Conservation (phyloP, 2,329 filamentous ascomycete species). For the Aureobasidium sp. region DNA sequence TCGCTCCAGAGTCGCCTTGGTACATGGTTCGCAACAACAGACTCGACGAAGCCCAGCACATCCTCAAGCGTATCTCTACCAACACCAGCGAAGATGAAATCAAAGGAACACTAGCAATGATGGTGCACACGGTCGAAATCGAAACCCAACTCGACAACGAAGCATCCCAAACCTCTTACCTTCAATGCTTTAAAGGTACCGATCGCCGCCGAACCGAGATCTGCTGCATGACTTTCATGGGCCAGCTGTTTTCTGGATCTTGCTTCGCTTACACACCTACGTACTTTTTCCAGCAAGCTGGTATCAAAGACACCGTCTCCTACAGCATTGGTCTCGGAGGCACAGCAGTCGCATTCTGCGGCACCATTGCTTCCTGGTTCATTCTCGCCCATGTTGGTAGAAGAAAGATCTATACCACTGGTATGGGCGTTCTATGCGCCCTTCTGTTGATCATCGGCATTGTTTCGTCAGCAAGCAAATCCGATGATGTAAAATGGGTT, state of each 20-base stretch:
- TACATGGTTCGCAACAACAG: constrained; percentile 32
- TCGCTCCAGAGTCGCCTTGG: constrained; percentile 30
- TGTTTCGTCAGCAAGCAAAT: constrained; percentile 33
- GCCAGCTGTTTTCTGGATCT: constrained; percentile 37
- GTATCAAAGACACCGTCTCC: constrained; percentile 32
- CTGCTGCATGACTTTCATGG: constrained; percentile 37
- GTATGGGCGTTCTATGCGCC: background rate
- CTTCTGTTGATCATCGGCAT: constrained; percentile 28
- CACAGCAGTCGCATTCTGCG: constrained; percentile 35
- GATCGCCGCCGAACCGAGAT: constrained; percentile 40
- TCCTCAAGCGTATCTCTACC: constrained; percentile 30
- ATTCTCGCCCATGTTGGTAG: constrained; percentile 34
- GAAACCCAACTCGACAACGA: constrained; percentile 22
- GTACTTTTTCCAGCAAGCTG: constrained; percentile 38
- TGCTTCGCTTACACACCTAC: constrained; percentile 34
- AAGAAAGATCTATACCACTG: constrained; percentile 33
- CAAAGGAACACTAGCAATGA: constrained; percentile 25
- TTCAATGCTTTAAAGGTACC: constrained; percentile 37
- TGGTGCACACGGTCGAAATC: constrained; percentile 34
- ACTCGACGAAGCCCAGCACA: constrained; percentile 29
- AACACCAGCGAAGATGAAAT: constrained; percentile 19
- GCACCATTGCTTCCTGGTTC: constrained; percentile 38
- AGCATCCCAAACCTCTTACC: constrained; percentile 29
- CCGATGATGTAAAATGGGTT: constrained; percentile 32
- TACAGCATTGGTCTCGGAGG: constrained; percentile 35